Conservation (phyloP, 208 protist genomes). For the Leptomonas pyrrhocoris region DNA sequence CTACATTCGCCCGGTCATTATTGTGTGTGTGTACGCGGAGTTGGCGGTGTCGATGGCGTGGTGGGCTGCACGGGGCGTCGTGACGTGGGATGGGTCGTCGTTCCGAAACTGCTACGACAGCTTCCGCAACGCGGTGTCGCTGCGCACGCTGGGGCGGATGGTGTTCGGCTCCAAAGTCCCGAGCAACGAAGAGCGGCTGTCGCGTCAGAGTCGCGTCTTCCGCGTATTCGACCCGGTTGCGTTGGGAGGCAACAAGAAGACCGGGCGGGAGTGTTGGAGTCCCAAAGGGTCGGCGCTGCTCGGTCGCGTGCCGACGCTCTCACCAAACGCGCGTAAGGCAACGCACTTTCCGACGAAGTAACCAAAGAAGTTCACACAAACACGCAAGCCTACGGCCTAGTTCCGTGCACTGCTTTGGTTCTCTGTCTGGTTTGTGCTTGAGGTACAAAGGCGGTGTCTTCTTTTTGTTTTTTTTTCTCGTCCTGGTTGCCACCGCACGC, state of each 20-base stretch:
- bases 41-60: constrained; percentile 48
- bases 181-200: constrained; percentile 51
- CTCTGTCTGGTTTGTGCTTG: not conserved
- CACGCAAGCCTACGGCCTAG: no score
- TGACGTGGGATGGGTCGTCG: constrained; percentile 26
- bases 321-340: constrained; percentile 23
- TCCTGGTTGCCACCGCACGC: not conserved
- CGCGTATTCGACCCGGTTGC: constrained; percentile 60
- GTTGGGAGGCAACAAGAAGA: constrained; percentile 40
- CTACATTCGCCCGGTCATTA: constrained; percentile 51
- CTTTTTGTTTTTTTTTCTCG: not conserved
- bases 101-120: constrained; percentile 45
- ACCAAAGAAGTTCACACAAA: not conserved
- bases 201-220: constrained; percentile 51
- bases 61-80: constrained; percentile 21
- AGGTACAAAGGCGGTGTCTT: not conserved
- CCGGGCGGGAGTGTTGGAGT: constrained; percentile 34
- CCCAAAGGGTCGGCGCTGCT: constrained; percentile 19
- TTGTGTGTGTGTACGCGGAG: constrained; percentile 66
- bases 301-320: constrained; percentile 28
- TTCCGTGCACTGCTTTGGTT: no score
- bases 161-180: constrained; percentile 53
- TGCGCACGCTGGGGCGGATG: constrained; percentile 57
- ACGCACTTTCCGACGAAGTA: constrained; percentile 3
- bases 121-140: constrained; percentile 55